phyloP scores from a whole-genome alignment of 495 filamentous ascomycete genomes.

The Aspergillus nidulans region DNA sequence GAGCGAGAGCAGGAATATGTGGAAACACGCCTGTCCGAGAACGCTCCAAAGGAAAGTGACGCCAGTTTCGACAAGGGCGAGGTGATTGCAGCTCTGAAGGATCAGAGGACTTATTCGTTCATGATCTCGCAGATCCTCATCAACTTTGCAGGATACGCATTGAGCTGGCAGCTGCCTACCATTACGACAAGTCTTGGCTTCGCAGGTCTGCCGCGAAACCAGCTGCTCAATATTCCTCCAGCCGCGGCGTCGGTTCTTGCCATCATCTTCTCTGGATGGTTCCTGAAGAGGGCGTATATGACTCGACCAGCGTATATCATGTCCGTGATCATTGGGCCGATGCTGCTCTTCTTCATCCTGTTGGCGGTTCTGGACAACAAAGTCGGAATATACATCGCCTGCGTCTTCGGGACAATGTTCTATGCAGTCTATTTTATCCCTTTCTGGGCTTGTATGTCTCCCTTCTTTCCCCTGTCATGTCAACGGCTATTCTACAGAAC shows the following conservation, averaged over 20 bases:
- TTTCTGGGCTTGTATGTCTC: constrained; percentile 25
- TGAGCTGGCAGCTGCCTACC: constrained; percentile 28
- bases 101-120: constrained; percentile 27
- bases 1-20: constrained; percentile 37
- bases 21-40: constrained; percentile 34
- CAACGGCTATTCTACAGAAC: neutral
- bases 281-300: constrained; percentile 8
- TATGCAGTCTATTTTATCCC: constrained; percentile 25
- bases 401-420: constrained; percentile 24
- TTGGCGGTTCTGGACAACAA: constrained; percentile 13
- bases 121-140: constrained; percentile 28
- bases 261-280: constrained; percentile 22
- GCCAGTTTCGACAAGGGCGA: constrained; percentile 30
- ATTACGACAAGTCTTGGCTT: constrained; percentile 31
- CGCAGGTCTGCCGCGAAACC: constrained; percentile 26
- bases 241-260: constrained; percentile 19
- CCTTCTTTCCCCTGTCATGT: neutral
- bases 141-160: constrained; percentile 27
- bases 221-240: constrained; percentile 30
- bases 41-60: constrained; percentile 33
- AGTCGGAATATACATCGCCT: constrained; percentile 25
- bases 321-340: constrained; percentile 17
- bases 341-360: constrained; percentile 25
- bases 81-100: constrained; percentile 28
- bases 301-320: constrained; percentile 13